A percentile compares a stretch with the other conserved stretches of the same genome.
These are phyloP conservation scores for Bretziella fagacearum DNA, from an alignment of 2,329 filamentous ascomycete genomes.

Conservation along the genomic window DNA sequence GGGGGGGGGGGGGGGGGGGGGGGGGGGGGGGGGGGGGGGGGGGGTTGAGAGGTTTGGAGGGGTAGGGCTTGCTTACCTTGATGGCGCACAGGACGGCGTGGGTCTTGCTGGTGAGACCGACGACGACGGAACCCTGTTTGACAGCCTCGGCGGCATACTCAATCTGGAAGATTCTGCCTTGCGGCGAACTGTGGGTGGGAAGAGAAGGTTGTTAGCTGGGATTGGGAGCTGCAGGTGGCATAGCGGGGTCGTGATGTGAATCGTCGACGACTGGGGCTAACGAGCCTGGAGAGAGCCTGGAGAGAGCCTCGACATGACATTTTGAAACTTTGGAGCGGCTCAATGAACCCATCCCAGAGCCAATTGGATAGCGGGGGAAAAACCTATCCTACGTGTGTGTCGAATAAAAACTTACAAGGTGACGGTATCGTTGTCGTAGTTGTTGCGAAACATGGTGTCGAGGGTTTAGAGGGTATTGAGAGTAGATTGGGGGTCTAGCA, in stretches of 20 bases:
- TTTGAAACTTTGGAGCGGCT: not conserved
- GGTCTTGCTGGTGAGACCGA: constrained; percentile 94
- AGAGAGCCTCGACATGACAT: not conserved
- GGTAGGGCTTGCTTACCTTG: constrained; percentile 46
- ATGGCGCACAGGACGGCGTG: constrained; percentile 89
- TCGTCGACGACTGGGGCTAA: too few relatives aligned
- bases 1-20: constrained; percentile 10
- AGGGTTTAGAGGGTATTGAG: not conserved
- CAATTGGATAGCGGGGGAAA: not conserved
- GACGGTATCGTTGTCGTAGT: constrained; percentile 99
- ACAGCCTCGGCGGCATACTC: constrained; percentile 98
- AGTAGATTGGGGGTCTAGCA: not conserved
- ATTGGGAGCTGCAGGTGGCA: not conserved
- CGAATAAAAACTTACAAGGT: constrained; percentile 61
- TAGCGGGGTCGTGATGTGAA: not conserved
- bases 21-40: constrained; percentile 1
- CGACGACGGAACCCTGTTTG: constrained; percentile 96
- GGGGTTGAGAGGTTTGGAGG: not conserved
- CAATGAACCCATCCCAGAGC: not conserved
- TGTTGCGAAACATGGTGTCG: constrained; percentile 89
- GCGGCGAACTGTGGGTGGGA: constrained; percentile 56
- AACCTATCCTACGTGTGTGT: not conserved
- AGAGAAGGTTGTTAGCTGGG: constrained; percentile 15
- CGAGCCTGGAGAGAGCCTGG: not conserved
- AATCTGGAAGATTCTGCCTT: constrained; percentile 98